Percentiles rank a stretch among this genome's conserved stretches.
phyloP scores from a whole-genome alignment of 495 filamentous ascomycete genomes.

The Penicillium mononematosum region DNA sequence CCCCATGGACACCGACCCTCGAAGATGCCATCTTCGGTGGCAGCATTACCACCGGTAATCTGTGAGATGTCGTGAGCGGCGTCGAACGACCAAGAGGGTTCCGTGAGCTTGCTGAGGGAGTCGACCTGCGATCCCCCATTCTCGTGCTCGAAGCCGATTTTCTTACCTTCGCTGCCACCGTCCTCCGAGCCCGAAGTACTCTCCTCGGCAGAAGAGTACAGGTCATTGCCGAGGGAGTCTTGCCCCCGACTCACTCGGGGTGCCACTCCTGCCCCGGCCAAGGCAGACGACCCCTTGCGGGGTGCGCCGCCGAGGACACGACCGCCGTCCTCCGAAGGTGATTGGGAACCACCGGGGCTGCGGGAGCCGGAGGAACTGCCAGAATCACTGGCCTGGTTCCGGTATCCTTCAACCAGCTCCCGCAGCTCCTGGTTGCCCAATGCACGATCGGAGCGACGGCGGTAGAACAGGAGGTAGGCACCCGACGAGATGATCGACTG shows the following conservation, averaged over 20 bases:
- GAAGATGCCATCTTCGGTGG: constrained; percentile 33
- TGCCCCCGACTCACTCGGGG: constrained; percentile 58
- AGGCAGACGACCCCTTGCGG: constrained; percentile 80
- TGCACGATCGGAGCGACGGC: constrained; percentile 70
- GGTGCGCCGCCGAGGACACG: constrained; percentile 82
- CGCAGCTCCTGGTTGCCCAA: constrained; percentile 76
- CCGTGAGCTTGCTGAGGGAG: constrained; percentile 26
- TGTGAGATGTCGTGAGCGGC: constrained; percentile 38
- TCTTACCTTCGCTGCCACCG: constrained; percentile 32
- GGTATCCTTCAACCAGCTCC: constrained; percentile 58
- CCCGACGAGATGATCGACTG: constrained; percentile 59
- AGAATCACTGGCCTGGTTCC: constrained; percentile 39
- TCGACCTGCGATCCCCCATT: constrained; percentile 16
- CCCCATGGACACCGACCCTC: constrained; percentile 33
- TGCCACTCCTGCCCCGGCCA: constrained; percentile 70
- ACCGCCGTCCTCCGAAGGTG: constrained; percentile 77
- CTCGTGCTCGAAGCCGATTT: constrained; percentile 26
- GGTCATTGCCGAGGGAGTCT: constrained; percentile 32
- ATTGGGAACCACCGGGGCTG: constrained; percentile 44
- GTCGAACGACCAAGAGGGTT: constrained; percentile 40
- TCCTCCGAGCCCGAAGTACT: constrained; percentile 7
- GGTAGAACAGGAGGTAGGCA: constrained; percentile 95
- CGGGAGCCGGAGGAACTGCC: constrained; percentile 38
- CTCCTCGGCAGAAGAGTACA: constrained; percentile 12
- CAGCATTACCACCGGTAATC: constrained; percentile 32